Conservation (phyloP, 306 rosid genomes). For the Medicago arabica region DNA sequence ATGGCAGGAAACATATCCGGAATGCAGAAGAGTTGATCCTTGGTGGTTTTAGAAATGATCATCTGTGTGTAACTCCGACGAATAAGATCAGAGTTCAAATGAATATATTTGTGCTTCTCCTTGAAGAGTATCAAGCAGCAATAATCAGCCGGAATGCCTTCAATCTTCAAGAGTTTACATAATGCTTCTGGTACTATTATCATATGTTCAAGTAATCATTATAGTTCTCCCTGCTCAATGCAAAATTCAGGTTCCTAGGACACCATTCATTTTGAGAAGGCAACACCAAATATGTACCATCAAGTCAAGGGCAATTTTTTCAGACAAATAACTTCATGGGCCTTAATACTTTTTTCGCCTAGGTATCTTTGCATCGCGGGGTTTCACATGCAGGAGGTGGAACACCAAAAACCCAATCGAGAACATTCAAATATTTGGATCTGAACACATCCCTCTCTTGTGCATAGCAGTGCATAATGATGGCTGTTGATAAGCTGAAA, state of each 20-base stretch:
- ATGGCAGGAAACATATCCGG: background rate
- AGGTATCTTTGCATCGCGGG: slow-evolving; percentile 63
- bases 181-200: slow-evolving; percentile 1
- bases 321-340: slow-evolving; percentile 20
- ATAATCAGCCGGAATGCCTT: slow-evolving; percentile 18
- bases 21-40: background rate
- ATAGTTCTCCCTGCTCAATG: slow-evolving; percentile 11
- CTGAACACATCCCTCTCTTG: slow-evolving; percentile 93
- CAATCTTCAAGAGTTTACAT: slow-evolving; percentile 15
- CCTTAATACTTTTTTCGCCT: slow-evolving; percentile 9
- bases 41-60: background rate
- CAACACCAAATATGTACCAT: slow-evolving; percentile 26
- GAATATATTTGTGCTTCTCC: slow-evolving; percentile 2
- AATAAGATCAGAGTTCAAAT: slow-evolving; percentile 17
- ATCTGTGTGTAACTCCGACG: background rate
- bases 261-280: slow-evolving; percentile 28
- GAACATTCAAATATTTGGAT: slow-evolving; percentile 90
- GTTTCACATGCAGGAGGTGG: slow-evolving; percentile 91
- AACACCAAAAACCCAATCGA: slow-evolving; percentile 96
- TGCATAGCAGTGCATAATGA: slow-evolving; percentile 97
- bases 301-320: slow-evolving; percentile 8
- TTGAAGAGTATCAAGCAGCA: slow-evolving; percentile 27
- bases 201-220: slow-evolving; percentile 22
- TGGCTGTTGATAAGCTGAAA: slow-evolving; percentile 92
- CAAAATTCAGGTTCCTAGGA: slow-evolving; percentile 35